Base-by-base conservation (phyloP, 225 moss, liverwort and hornwort genomes). In the Lunularia cruciata region DNA sequence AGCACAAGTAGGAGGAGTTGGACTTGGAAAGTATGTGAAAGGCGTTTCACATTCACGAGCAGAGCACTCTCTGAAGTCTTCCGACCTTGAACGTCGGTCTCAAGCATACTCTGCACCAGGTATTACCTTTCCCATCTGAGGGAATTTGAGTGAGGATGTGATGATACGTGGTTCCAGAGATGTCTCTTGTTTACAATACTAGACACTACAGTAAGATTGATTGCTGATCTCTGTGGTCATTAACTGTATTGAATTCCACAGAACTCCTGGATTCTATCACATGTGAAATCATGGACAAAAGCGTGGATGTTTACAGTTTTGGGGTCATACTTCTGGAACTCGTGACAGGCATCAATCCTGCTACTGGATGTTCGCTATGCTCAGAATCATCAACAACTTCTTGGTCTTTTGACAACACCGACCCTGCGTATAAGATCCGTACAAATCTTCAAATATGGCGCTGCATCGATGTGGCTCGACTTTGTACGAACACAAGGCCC, bases 261-360 rank as follows among this genome's bases (percentile, higher is more conserved):
- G 46, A 47, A 47, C 15, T 47, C 46, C 46, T 47, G 46, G 5
- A 13, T 2, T 5, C 46, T 13, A 13, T 19, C 19, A 3, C 15
- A 14, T 13, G 3, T 13, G 46, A 47, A 19, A 47, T 13, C 3
- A 47, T 47, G 46, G 46, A 47, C 3, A 13, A 13, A 47, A 47
- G 46, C 46, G 46, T 19, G 14, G 82, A 78, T 49, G 57, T 82
- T 20, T 82, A 72, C 67, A 78, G 82, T 28, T 78, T 75, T 57
- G 82, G 63, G 8, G 72, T 82, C 62, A 78, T 45, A 67, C 49
- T 45, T 25, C 30, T 46, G 46, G 66, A 67, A 67, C 30, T 67
- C 22, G 19, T 67, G 20, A 67, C 46, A 47, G 46, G 46, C n/a
- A n/a, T n/a, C n/a, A n/a, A n/a, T n/a, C n/a, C n/a, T n/a, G n/a